Evolutionary conservation across 2,329 filamentous ascomycete genomes (phyloP), one percentile per base, ranked within the genome.

Genomic region (Xylaria multiplex): DNA sequence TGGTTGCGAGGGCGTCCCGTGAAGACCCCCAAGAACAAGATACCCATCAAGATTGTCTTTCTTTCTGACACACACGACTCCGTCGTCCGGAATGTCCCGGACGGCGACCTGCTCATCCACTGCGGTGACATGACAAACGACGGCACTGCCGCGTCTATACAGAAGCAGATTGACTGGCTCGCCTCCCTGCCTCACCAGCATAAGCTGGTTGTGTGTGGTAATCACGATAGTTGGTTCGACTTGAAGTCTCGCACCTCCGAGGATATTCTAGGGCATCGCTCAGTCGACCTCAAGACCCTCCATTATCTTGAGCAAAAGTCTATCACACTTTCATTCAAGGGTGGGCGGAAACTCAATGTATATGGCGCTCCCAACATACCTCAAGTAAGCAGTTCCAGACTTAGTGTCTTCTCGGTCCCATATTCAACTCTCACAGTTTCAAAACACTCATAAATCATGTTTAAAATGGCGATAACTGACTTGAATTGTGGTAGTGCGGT

Each of bases 191-290:
- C 92, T 0, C 93, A 97, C 75, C 80, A 81, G 42, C 86, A 96
- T 77, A 97, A 97, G 78, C 84, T 97, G 27, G 86, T 94, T 42
- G 88, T 98, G 37, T 88, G 89, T 37, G 95, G 95, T 0, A 97
- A 97, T 76, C 95, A 97, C 77, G 95, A 97, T 76, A 90, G 88
- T 73, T 96, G 88, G 82, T 91, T 97, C 67, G 95, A 97, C 77
- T 82, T 86, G 27, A 82, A 83, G 40, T 88, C 88, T 14, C 85
- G 91, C 3, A 78, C 77, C 16, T 79, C 83, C 9, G 82, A 85
- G 52, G 88, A 93, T 74, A 82, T 83, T 22, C 75, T 81, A n/a
- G 79, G 80, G 1, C 77, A 77, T n/a, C 80, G 81, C 67, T 78
- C 77, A 35, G 83, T 94, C 16, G 82, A 93, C 71, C 89, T 92